Conservation (phyloP, 1,139 yeast genomes). For the Sugiyamaella xylanicola region DNA sequence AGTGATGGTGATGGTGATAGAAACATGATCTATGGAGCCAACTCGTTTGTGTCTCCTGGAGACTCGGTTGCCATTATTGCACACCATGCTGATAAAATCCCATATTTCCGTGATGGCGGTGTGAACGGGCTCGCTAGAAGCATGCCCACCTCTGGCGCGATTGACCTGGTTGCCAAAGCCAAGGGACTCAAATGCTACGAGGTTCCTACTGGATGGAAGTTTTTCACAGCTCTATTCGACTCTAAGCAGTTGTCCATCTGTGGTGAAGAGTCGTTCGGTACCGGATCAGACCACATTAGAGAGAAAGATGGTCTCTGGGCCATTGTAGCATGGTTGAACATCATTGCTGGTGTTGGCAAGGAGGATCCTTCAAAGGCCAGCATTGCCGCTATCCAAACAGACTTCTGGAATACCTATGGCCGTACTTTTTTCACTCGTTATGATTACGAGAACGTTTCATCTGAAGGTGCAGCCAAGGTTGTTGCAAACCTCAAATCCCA, state of each 20-base stretch:
- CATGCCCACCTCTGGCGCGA: slow-evolving; percentile 96
- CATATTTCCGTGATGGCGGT: slow-evolving; percentile 85
- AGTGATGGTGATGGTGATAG: slow-evolving; percentile 99
- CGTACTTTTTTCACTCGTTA: slow-evolving; percentile 97
- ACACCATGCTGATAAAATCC: slow-evolving; percentile 85
- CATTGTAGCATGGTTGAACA: slow-evolving; percentile 93
- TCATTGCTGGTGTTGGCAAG: slow-evolving; percentile 73
- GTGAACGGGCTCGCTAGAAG: slow-evolving; percentile 95
- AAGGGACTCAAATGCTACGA: slow-evolving; percentile 80
- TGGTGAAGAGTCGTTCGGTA: slow-evolving; percentile 98
- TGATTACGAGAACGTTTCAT: slow-evolving; percentile 82
- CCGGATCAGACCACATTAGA: slow-evolving; percentile 95
- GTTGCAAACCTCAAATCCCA: slow-evolving; percentile 57
- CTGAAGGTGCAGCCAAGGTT: slow-evolving; percentile 74
- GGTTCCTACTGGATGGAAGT: slow-evolving; percentile 99
- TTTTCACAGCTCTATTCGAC: slow-evolving; percentile 93
- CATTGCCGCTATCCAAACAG: slow-evolving; percentile 75
- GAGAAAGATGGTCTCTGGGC: slow-evolving; percentile 99
- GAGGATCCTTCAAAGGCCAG: slow-evolving; percentile 58
- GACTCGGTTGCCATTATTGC: slow-evolving; percentile 98
- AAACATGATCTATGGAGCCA: slow-evolving; percentile 97
- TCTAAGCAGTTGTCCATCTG: slow-evolving; percentile 91
- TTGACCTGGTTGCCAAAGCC: slow-evolving; percentile 84
- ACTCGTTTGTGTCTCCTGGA: slow-evolving; percentile 96
- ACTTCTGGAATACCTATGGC: slow-evolving; percentile 92